Evolutionary conservation across 1,139 yeast genomes (phyloP).

Genomic region (Yamadazyma sp.): DNA sequence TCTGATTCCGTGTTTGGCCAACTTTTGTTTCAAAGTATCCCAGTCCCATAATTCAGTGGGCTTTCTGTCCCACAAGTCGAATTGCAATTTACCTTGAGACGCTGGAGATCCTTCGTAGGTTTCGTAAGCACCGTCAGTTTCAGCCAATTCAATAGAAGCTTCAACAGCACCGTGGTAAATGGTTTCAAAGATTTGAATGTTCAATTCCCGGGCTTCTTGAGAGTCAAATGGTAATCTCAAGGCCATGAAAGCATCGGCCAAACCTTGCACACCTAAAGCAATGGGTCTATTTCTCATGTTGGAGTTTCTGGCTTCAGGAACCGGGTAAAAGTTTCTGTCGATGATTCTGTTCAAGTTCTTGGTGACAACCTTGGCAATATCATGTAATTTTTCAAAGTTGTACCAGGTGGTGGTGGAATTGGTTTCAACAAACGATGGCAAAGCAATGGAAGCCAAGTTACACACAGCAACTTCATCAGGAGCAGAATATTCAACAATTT

Average conservation of each 20-base stretch:
- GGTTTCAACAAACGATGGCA: conserved; percentile 65
- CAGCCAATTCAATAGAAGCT: conserved; percentile 55
- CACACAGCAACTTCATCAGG: conserved; percentile 92
- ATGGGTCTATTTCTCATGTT: conserved; percentile 60
- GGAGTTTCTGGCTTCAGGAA: conserved; percentile 51
- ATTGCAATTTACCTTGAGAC: conserved; percentile 56
- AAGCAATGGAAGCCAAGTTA: conserved; percentile 82
- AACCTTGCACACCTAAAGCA: conserved; percentile 65
- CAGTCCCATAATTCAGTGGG: conserved; percentile 61
- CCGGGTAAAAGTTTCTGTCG: conserved; percentile 58
- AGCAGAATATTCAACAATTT: conserved; percentile 83
- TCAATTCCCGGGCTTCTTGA: conserved; percentile 53
- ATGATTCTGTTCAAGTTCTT: conserved; percentile 57
- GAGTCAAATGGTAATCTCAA: conserved; percentile 59
- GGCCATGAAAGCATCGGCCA: conserved; percentile 59
- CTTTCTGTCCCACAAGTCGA: conserved; percentile 57
- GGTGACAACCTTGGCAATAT: conserved; percentile 52
- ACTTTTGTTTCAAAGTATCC: conserved; percentile 48
- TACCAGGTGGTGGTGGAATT: conserved; percentile 43
- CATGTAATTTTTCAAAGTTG: conserved; percentile 55
- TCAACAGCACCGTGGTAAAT: conserved; percentile 61
- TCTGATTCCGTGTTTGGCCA: conserved; percentile 50
- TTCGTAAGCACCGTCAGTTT: conserved; percentile 47
- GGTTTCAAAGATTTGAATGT: conserved; percentile 60
- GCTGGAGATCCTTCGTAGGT: conserved; percentile 59